Evolutionary conservation across 2,329 filamentous ascomycete species (phyloP).

Genomic region (Macroventuria anomochaeta): DNA sequence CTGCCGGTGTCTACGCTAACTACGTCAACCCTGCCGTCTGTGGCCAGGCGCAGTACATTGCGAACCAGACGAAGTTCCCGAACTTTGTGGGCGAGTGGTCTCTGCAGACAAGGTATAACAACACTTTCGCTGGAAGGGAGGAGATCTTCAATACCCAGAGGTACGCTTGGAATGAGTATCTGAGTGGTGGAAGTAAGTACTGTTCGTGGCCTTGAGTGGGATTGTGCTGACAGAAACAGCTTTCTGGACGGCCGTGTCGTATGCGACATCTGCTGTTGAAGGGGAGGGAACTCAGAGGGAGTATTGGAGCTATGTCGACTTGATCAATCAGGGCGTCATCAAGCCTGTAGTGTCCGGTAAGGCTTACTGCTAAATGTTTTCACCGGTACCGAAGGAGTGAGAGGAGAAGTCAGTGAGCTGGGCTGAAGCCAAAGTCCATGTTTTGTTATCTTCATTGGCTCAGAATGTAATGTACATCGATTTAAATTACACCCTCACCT

Average conservation of each 20-base stretch:
- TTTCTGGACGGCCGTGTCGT: slow-evolving; percentile 35
- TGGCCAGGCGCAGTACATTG: slow-evolving; percentile 3
- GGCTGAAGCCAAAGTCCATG: no score
- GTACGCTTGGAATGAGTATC: slow-evolving; percentile 2
- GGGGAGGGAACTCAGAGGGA: slow-evolving; percentile 13
- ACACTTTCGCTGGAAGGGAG: slow-evolving; percentile 24
- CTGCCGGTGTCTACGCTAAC: slow-evolving; percentile 16
- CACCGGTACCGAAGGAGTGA: no score
- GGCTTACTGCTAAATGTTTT: background rate
- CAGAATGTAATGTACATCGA: no score
- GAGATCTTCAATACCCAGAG: slow-evolving; percentile 21
- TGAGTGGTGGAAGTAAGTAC: background rate
- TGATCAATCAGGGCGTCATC: slow-evolving; percentile 10
- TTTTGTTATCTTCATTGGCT: no score
- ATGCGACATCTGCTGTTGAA: slow-evolving; percentile 13
- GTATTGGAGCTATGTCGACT: slow-evolving; percentile 15
- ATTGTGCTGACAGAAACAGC: background rate
- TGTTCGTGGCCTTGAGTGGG: no score
- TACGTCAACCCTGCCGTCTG: background rate
- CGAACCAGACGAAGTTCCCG: slow-evolving; percentile 8
- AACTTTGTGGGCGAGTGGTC: slow-evolving; percentile 8
- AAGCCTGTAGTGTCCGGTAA: background rate
- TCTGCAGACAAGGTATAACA: slow-evolving; percentile 19
- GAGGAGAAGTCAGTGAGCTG: no score
- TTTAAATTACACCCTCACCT: no score